phyloP scores from a whole-genome alignment of 2,329 filamentous ascomycete genomes.

The Stachybotrys chlorohalonatus region DNA sequence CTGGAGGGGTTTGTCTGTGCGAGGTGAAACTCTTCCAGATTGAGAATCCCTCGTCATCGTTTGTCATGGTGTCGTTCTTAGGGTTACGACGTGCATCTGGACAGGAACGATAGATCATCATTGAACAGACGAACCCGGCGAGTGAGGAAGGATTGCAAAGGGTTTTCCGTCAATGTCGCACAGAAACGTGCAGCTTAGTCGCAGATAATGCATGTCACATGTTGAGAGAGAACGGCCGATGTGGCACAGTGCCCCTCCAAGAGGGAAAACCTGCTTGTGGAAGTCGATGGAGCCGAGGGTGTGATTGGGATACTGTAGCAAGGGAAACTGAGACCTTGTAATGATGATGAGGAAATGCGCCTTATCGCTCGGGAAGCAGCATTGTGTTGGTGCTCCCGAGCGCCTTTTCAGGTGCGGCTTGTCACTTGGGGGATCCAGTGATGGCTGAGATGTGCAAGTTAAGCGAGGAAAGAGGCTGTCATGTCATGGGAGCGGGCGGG shows the following conservation, averaged over 20 bases:
- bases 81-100: no score
- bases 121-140: neutral
- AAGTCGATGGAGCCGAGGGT: neutral
- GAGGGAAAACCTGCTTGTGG: neutral
- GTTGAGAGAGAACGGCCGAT: neutral
- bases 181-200: neutral
- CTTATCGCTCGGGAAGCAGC: neutral
- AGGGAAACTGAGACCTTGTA: neutral
- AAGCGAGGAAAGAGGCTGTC: no score
- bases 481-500: no score
- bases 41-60: neutral
- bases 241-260: neutral
- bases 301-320: neutral
- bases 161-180: neutral
- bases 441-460: no score
- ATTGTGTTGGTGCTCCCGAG: neutral
- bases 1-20: neutral
- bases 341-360: neutral
- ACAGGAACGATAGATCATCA: no score
- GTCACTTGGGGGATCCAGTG: no score
- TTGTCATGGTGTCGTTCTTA: neutral
- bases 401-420: neutral
- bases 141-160: neutral
- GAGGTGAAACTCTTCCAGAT: neutral
- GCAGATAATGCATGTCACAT: neutral